These are phyloP conservation scores for Candida frijolesensis DNA, from an alignment of 1,139 yeast genomes.

Conservation along the genomic window DNA sequence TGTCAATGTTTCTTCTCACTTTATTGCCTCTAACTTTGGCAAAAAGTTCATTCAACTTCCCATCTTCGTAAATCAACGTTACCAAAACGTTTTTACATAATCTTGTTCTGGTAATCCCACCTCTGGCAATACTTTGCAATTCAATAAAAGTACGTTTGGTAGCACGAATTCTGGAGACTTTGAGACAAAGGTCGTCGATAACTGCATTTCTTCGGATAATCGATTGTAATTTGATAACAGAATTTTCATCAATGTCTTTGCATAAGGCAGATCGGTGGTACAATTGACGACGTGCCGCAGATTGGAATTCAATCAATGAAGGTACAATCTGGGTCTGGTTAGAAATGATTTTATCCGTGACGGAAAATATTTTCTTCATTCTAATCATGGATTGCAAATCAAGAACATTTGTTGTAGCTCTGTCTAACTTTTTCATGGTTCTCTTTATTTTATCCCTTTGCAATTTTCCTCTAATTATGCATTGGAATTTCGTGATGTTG, in stretches of 20 bases:
- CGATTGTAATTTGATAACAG: constrained; percentile 34
- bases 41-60: constrained; percentile 36
- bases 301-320: constrained; percentile 31
- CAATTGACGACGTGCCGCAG: constrained; percentile 33
- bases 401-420: constrained; percentile 14
- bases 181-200: constrained; percentile 24
- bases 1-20: constrained; percentile 30
- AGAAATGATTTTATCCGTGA: constrained; percentile 25
- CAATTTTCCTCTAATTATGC: constrained; percentile 29
- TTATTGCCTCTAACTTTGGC: constrained; percentile 50
- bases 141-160: constrained; percentile 25
- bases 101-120: constrained; percentile 49
- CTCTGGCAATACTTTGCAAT: constrained; percentile 57
- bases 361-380: constrained; percentile 25
- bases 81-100: constrained; percentile 48
- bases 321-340: constrained; percentile 28
- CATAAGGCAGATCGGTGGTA: constrained; percentile 23
- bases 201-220: constrained; percentile 32
- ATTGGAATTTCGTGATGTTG: constrained; percentile 25
- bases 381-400: constrained; percentile 35
- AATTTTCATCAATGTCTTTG: constrained; percentile 18
- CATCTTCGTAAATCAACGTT: constrained; percentile 43
- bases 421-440: constrained; percentile 14
- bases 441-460: constrained; percentile 18
- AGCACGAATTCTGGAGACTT: constrained; percentile 20